These are phyloP conservation scores for Phytopythium chamaehyphon DNA, from an alignment of 352 stramenopile genomes.

Conservation along the genomic window DNA sequence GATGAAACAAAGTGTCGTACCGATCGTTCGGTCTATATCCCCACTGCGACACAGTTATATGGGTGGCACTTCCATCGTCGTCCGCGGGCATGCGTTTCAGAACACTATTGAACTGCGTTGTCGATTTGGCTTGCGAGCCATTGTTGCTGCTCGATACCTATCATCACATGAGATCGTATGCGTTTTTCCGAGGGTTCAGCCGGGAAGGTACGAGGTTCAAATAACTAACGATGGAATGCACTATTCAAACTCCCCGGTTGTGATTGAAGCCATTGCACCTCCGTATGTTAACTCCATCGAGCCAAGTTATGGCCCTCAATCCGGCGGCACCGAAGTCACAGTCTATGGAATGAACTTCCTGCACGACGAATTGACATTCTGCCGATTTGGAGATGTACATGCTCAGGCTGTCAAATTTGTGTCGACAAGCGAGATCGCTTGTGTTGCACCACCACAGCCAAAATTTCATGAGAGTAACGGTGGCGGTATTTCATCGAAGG, in stretches of 20 bases:
- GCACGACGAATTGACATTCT: slow-evolving; percentile 42
- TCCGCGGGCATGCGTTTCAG: slow-evolving; percentile 74
- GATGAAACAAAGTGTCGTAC: background rate
- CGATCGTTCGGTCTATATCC: slow-evolving; percentile 16
- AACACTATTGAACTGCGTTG: slow-evolving; percentile 74
- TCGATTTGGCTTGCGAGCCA: slow-evolving; percentile 63
- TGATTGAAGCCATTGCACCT: slow-evolving; percentile 75
- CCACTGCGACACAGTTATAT: slow-evolving; percentile 2
- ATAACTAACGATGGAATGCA: slow-evolving; percentile 67
- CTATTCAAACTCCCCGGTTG: slow-evolving; percentile 54
- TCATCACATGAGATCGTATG: slow-evolving; percentile 55
- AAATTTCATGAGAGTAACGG: background rate
- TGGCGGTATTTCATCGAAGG: slow-evolving; percentile 22
- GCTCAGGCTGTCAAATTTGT: slow-evolving; percentile 57
- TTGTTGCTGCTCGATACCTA: slow-evolving; percentile 45
- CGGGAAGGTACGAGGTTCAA: slow-evolving; percentile 62
- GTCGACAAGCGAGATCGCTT: slow-evolving; percentile 68
- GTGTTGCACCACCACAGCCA: slow-evolving; percentile 42
- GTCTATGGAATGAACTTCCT: slow-evolving; percentile 85
- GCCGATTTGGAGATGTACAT: slow-evolving; percentile 70
- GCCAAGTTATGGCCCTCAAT: slow-evolving; percentile 66
- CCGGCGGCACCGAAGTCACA: slow-evolving; percentile 78
- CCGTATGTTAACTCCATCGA: slow-evolving; percentile 60
- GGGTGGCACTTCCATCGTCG: slow-evolving; percentile 63
- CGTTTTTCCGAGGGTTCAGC: slow-evolving; percentile 42